Base-by-base conservation (phyloP, 768 basidiomycete genomes). In the Lactifluus hygrophoroides region DNA sequence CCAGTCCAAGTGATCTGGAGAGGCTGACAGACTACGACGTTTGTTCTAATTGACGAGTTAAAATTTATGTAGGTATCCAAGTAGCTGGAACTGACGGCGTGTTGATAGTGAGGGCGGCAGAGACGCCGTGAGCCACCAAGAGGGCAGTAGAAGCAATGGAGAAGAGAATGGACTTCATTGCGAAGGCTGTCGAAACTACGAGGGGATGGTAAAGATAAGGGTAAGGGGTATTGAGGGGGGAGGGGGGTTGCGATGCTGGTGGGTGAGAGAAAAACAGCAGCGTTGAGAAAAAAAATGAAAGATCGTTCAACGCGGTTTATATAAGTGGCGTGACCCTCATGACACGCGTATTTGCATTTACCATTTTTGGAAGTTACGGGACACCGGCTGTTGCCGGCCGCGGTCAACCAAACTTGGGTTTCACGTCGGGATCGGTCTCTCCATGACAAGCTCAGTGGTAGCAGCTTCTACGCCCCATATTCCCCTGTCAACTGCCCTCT, bases 1-100 rank as follows among this genome's bases (percentile, higher is more conserved):
- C 80, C 82, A n/a, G 34, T 10, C 81, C 82, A 90, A 28, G 67
- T 51, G 46, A 90, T 37, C 14, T 74, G 69, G 28, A 77, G 68
- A 13, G 88, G 83, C 64, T 82, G 69, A 70, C 88, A 90, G 57
- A 78, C 73, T 34, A 78, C 75, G 19, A 73, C 76, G 50, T 73
- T 76, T 38, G 68, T 14, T 37, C 84, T 86, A 61, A 23, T 27
- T 11, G 27, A 40, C 42, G 13, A 45, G 45, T 25, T 46, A 21
- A 56, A 60, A 61, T 13, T 65, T 50, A 47, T 42, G 25, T 9
- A 4, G 42, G 13, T 28, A 17, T 13, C 49, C 34, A 3, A 38
- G 40, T 14, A 16, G 52, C 16, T 3, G 17, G 23, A 19, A 77
- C 86, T 67, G 64, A 89, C 88, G 88, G 88, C 37, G 88, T 91